Evolutionary conservation across 2,329 filamentous ascomycete species (phyloP).

Genomic region (Alternaria sp.): DNA sequence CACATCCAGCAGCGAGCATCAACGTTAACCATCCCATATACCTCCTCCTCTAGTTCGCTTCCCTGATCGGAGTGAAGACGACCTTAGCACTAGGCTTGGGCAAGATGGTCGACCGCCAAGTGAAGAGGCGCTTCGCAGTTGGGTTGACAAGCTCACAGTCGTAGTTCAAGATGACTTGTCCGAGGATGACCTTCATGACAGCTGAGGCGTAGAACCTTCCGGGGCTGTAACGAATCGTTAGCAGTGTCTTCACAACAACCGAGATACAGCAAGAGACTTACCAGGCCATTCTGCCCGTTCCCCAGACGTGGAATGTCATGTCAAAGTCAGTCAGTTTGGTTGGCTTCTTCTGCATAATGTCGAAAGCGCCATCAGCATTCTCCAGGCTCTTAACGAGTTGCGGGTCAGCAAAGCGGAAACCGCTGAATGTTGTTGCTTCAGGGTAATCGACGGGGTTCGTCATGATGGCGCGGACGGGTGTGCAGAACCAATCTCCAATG

Average conservation of each 20-base stretch:
- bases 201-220: slow-evolving; percentile 21
- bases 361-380: not conserved
- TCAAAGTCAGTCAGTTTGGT: slow-evolving; percentile 19
- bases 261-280: not conserved
- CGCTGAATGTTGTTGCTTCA: slow-evolving; percentile 19
- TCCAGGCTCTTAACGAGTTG: slow-evolving; percentile 4
- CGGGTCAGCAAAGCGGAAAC: slow-evolving; percentile 26
- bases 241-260: not conserved
- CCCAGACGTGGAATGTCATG: slow-evolving; percentile 24
- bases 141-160: slow-evolving; percentile 18
- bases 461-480: slow-evolving; percentile 24
- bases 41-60: not conserved
- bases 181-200: slow-evolving; percentile 23
- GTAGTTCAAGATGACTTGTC: slow-evolving; percentile 23
- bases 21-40: not conserved
- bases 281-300: slow-evolving; percentile 25
- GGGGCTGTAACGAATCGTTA: slow-evolving; percentile 7
- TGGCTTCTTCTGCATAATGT: slow-evolving; percentile 12
- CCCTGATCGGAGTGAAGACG: slow-evolving; percentile 11
- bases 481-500: slow-evolving; percentile 25
- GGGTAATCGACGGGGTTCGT: slow-evolving; percentile 16
- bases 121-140: slow-evolving; percentile 10
- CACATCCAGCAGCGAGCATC: not conserved
- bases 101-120: slow-evolving; percentile 20
- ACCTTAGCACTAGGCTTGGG: slow-evolving; percentile 18